A percentile compares a stretch with the other conserved stretches of the same genome.
Evolutionary conservation across 805 yeast genomes (phyloP).

Genomic region (Metschnikowia peoriensis): DNA sequence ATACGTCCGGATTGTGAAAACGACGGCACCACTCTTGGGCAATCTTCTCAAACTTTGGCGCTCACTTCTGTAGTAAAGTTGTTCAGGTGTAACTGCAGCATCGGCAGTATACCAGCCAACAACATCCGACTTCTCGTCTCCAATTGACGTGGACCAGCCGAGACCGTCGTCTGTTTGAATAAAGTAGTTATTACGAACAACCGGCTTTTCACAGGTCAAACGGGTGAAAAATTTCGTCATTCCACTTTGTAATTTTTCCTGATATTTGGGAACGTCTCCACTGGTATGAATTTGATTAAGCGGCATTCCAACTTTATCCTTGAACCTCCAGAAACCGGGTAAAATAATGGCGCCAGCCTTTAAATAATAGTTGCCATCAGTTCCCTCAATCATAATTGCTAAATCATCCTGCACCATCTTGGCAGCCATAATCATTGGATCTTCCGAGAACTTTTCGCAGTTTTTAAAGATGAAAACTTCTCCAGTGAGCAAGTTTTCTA

Average conservation of each 20-base stretch:
- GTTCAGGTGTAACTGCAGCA: slow-evolving; percentile 44
- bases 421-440: slow-evolving; percentile 60
- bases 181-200: slow-evolving; percentile 66
- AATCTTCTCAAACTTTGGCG: slow-evolving; percentile 62
- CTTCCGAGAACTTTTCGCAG: slow-evolving; percentile 28
- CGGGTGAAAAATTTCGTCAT: slow-evolving; percentile 67
- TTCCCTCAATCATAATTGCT: slow-evolving; percentile 62
- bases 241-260: slow-evolving; percentile 54
- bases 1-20: slow-evolving; percentile 64
- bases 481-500: slow-evolving; percentile 52
- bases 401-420: slow-evolving; percentile 63
- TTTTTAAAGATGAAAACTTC: slow-evolving; percentile 42
- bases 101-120: slow-evolving; percentile 68
- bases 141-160: slow-evolving; percentile 66
- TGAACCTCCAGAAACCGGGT: slow-evolving; percentile 70
- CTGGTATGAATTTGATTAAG: slow-evolving; percentile 57
- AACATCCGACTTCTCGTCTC: slow-evolving; percentile 46
- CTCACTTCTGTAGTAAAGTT: slow-evolving; percentile 59
- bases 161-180: slow-evolving; percentile 60
- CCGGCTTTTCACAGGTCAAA: slow-evolving; percentile 57
- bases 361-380: slow-evolving; percentile 54
- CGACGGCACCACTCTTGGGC: slow-evolving; percentile 55
- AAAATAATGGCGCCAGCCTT: slow-evolving; percentile 62
- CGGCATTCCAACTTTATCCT: slow-evolving; percentile 57
- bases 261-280: slow-evolving; percentile 68